Evolutionary conservation across 2,329 filamentous ascomycete genomes (phyloP), one percentile per base, ranked within the genome.

Genomic region (Arthrobotrys pseudoclavata): DNA sequence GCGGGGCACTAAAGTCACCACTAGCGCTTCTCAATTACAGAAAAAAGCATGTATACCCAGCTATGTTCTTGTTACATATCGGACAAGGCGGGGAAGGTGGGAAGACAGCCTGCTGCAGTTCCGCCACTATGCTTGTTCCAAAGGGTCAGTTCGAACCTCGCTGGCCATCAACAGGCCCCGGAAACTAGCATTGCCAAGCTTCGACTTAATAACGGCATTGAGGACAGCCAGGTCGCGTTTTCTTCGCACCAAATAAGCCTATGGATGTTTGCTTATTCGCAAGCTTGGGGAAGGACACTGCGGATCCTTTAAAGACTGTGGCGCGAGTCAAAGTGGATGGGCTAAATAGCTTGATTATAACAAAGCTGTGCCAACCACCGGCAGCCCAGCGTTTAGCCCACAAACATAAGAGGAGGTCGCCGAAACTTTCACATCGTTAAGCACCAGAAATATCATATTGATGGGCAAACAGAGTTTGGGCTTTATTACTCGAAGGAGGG

Each of bases 1-100:
- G 55, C 55, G 55, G 55, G 55, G 55, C 55, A 42, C 18, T 26
- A 34, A 60, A 42, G 31, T 60, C 52, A 29, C 52, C 55, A 40
- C 55, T 42, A 60, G 31, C 55, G 22, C 55, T 40, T n/a, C 55
- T 42, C 31, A 42, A 20, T 42, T 20, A 42, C 55, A 60, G 18
- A 57, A 60, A 72, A 63, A 66, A 63, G 69, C 60, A 71, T 71
- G 42, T 64, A 72, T 26, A 60, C 50, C n/a, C 50, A 29, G 40
- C 37, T 48, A 55, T 66, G 24, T 45, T 60, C 55, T 31, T 37
- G 24, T 52, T 24, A 66, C 50, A 50, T 57, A 42, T 72, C 50
- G 53, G 55, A 45, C 60, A 57, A 66, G 50, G 60, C 69, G 69
- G 69, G 69, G 69, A 66, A 66, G 45, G 60, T 60, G 61, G 69